A percentile compares a stretch with the other conserved stretches of the same genome.
Evolutionary conservation across 257 asterid species (phyloP).

Genomic region (Verbascum thapsus): DNA sequence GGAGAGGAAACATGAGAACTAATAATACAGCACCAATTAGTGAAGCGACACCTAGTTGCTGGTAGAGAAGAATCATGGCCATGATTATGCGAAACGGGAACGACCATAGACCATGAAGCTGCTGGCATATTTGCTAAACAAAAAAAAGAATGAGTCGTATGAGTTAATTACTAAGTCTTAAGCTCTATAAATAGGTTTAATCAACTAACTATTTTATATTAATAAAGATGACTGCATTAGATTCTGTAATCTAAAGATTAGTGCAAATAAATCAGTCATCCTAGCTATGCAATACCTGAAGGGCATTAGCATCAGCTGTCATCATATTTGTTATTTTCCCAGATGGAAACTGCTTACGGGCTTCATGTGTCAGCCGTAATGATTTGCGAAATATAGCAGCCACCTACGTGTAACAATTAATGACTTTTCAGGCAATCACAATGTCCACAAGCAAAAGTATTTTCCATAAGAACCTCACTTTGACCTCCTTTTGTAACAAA

Average conservation of each 20-base stretch:
- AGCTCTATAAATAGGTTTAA: background rate
- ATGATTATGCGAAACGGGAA: conserved; percentile 80
- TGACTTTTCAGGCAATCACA: conserved; percentile 12
- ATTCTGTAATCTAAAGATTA: background rate
- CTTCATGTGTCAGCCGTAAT: conserved; percentile 78
- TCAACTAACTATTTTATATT: background rate
- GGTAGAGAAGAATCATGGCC: conserved; percentile 90
- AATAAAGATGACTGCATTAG: conserved; percentile 12
- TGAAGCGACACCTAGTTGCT: conserved; percentile 88
- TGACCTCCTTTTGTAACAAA: background rate
- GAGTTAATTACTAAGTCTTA: background rate
- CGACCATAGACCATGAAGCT: conserved; percentile 91
- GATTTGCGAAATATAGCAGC: conserved; percentile 84
- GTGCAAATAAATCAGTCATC: conserved; percentile 11
- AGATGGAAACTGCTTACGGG: conserved; percentile 69
- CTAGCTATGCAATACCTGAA: conserved; percentile 59
- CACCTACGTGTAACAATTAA: conserved; percentile 47
- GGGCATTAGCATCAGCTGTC: conserved; percentile 87
- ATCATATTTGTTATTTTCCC: conserved; percentile 88
- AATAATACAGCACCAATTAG: conserved; percentile 81
- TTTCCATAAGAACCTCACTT: background rate
- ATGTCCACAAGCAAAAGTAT: background rate
- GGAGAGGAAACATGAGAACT: conserved; percentile 80
- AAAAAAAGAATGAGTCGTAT: conserved; percentile 24
- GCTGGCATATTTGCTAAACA: conserved; percentile 87